Evolutionary conservation across 73 alveolate species (phyloP), one percentile per base, ranked within the genome.

Genomic region (Symbiodinium pilosum): DNA sequence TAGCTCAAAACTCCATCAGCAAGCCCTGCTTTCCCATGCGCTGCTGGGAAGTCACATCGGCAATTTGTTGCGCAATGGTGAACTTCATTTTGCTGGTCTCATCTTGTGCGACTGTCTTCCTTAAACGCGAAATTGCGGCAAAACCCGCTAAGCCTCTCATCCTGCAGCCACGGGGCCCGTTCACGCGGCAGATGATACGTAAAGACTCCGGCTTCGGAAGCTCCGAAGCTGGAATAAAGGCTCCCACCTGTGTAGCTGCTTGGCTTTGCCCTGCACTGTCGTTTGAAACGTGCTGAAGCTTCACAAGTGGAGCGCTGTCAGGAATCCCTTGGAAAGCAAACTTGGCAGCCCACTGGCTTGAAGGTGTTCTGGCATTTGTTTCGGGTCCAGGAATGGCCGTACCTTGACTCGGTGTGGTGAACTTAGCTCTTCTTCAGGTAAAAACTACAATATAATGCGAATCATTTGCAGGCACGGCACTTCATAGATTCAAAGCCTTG

Each of bases 331-430:
- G 59, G 14, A 47, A 47, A 47, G 59, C 14, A 0, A 83, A n/a
- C n/a, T n/a, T n/a, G 91, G 81, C 51, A 14, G 54, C 52, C 44
- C 24, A 18, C 95, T 3, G 95, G 95, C 34, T 88, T 88, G 95
- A 88, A 88, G 36, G 95, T 59, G 71, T 83, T 88, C 28, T 88
- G 95, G 95, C 95, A 88, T 36, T 88, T 88, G 86, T 88, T 88
- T 38, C 95, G 86, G n/a, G 95, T 88, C 95, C 95, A 88, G 87
- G 95, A 88, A 71, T 59, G 77, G 42, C 95, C 95, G 41, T 88
- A 83, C 95, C 95, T 88, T 30, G n/a, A 41, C 16, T 73, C 26
- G 38, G 24, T 12, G 85, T 30, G 28, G 1, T 83, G 54, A n/a
- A n/a, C n/a, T n/a, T n/a, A n/a, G n/a, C n/a, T n/a, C n/a, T n/a